A percentile compares a stretch with the other conserved stretches of the same genome.
Conservation (phyloP, 139 green algal species). For the Chlamydomonas schloesseri region DNA sequence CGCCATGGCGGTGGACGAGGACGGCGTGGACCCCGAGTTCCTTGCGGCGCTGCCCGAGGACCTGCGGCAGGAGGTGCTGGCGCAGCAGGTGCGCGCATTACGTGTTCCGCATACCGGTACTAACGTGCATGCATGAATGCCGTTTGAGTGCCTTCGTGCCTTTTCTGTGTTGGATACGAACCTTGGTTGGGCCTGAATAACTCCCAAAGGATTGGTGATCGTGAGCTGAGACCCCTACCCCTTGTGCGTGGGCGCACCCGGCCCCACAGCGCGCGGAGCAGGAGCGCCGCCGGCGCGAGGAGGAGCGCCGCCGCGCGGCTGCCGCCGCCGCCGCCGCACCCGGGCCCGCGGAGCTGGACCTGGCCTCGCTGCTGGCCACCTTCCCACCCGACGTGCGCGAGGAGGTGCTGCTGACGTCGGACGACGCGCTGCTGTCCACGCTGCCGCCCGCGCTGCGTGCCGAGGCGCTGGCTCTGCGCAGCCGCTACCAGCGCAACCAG, state of each 20-base stretch:
- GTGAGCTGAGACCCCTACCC: too few relatives aligned
- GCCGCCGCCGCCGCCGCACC: slow-evolving; percentile 14
- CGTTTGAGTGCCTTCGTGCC: too few relatives aligned
- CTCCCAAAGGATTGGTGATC: too few relatives aligned
- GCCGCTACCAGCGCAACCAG: slow-evolving; percentile 13
- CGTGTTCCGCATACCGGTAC: too few relatives aligned
- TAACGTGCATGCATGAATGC: too few relatives aligned
- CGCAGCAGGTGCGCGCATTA: slow-evolving; percentile 73
- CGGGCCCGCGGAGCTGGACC: slow-evolving; percentile 81
- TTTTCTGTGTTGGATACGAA: too few relatives aligned
- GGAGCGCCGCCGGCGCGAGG: slow-evolving; percentile 18
- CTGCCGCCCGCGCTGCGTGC: slow-evolving; percentile 85
- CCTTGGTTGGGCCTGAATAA: too few relatives aligned
- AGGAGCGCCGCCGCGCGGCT: slow-evolving; percentile 9
- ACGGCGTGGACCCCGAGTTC: slow-evolving; percentile 93
- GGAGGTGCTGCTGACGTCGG: slow-evolving; percentile 79
- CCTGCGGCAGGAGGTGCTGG: slow-evolving; percentile 92
- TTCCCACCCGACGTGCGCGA: slow-evolving; percentile 92
- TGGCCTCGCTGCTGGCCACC: slow-evolving; percentile 85
- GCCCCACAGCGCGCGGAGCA: slow-evolving; percentile 16
- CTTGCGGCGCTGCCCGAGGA: slow-evolving; percentile 93
- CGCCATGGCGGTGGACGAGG: slow-evolving; percentile 48
- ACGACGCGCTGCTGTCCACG: slow-evolving; percentile 82
- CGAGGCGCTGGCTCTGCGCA: slow-evolving; percentile 80
- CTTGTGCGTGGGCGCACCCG: too few relatives aligned